Conservation (phyloP, 768 basidiomycete genomes). For the Multifurca ochricompacta region DNA sequence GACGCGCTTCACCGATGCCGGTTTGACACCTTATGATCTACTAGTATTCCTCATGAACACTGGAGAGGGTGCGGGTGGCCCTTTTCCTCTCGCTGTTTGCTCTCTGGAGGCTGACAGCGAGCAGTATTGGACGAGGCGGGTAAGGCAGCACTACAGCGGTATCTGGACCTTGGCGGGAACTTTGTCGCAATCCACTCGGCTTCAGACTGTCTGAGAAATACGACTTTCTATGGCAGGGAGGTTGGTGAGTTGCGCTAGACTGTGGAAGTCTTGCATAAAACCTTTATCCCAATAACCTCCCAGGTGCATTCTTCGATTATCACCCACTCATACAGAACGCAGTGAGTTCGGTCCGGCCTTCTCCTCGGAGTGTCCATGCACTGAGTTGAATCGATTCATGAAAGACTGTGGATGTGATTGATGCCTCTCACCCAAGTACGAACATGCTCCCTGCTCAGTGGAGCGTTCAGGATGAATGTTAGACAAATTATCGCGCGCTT, state of each 20-base stretch:
- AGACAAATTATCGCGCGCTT: constrained; percentile 21
- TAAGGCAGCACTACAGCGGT: constrained; percentile 35
- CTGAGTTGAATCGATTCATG: background rate
- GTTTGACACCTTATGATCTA: constrained; percentile 35
- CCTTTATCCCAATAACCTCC: background rate
- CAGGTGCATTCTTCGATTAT: constrained; percentile 41
- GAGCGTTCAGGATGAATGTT: constrained; percentile 35
- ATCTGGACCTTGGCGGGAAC: constrained; percentile 38
- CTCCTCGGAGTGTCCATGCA: background rate
- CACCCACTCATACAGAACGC: constrained; percentile 38
- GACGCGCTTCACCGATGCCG: constrained; percentile 33
- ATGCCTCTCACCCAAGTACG: constrained; percentile 38
- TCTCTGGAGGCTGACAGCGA: background rate
- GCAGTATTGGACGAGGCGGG: constrained; percentile 36
- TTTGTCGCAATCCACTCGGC: constrained; percentile 41
- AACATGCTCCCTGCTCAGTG: constrained; percentile 30
- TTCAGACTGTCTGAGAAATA: constrained; percentile 35
- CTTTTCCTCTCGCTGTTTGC: background rate
- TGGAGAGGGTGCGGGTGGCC: constrained; percentile 32
- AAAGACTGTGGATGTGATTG: constrained; percentile 34
- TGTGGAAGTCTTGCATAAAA: background rate
- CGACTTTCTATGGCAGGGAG: constrained; percentile 35
- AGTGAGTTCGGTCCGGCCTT: constrained; percentile 25
- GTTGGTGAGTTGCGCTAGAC: constrained; percentile 27
- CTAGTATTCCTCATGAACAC: constrained; percentile 41